Conservation (phyloP, 2,329 filamentous ascomycete species). For the Fusarium aywerte region DNA sequence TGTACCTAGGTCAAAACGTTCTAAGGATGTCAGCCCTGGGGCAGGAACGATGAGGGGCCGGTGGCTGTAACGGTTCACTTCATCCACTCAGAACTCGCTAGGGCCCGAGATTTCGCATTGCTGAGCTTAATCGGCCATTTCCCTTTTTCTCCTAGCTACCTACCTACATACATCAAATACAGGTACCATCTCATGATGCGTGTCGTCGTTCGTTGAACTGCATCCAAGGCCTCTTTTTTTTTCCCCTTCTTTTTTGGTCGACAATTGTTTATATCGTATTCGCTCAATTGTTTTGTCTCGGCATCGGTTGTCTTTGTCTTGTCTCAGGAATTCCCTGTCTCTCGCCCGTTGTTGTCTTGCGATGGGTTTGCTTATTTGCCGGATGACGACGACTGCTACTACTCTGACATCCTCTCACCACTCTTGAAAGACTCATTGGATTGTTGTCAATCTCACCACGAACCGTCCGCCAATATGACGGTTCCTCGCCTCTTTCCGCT, state of each 20-base stretch:
- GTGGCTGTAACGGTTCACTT: slow-evolving; percentile 21
- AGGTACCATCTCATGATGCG: slow-evolving; percentile 20
- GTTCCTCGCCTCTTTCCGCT: slow-evolving; percentile 11
- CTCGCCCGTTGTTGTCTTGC: slow-evolving; percentile 18
- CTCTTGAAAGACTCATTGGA: slow-evolving; percentile 5
- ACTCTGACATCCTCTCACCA: slow-evolving; percentile 29
- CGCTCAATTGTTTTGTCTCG: slow-evolving; percentile 17
- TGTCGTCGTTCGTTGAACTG: slow-evolving; percentile 18
- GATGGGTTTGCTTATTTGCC: slow-evolving; percentile 33
- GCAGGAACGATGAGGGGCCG: slow-evolving; percentile 5
- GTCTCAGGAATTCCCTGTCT: slow-evolving; percentile 23
- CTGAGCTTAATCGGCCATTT: slow-evolving; percentile 6
- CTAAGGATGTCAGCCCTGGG: slow-evolving; percentile 3
- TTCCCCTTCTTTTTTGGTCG: slow-evolving; percentile 1
- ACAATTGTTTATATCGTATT: slow-evolving; percentile 8
- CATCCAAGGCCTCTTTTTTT: not conserved
- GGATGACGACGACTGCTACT: slow-evolving; percentile 39
- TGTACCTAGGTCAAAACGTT: slow-evolving; percentile 16
- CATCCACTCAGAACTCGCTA: slow-evolving; percentile 5
- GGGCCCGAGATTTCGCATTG: not conserved
- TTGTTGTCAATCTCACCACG: not conserved
- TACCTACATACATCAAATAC: slow-evolving; percentile 22
- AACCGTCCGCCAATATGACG: slow-evolving; percentile 25
- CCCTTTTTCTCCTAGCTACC: slow-evolving; percentile 23
- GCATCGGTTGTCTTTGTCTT: not conserved